phyloP scores from a whole-genome alignment of 139 green algal species.

The Tetraselmis striata region DNA sequence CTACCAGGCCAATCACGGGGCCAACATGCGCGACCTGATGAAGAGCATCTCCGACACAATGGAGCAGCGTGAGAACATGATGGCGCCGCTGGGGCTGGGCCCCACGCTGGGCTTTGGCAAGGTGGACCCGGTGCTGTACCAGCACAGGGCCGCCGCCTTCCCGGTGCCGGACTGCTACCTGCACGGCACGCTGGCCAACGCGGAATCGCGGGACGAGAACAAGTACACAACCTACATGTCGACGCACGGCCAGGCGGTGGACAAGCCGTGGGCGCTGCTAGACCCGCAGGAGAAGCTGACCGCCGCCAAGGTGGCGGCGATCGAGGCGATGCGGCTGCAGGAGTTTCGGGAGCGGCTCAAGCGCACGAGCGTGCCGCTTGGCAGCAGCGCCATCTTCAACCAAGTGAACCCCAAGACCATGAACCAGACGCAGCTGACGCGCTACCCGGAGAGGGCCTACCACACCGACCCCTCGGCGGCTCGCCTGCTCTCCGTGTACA shows the following conservation, averaged over 20 bases:
- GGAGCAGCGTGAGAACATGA: not conserved
- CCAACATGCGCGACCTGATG: not conserved
- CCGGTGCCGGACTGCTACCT: not conserved
- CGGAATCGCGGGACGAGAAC: not conserved
- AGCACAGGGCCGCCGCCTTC: not conserved
- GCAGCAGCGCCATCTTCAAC: not conserved
- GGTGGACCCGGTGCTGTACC: not conserved
- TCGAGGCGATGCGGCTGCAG: not conserved
- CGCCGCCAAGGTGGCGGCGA: not conserved
- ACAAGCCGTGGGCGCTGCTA: not conserved
- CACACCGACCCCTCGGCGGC: not conserved
- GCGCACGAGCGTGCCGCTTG: not conserved
- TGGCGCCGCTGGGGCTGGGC: not conserved
- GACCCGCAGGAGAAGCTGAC: not conserved
- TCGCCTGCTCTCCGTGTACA: not conserved
- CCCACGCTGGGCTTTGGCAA: not conserved
- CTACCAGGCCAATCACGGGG: not conserved
- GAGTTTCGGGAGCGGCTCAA: not conserved
- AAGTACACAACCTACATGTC: not conserved
- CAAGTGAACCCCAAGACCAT: not conserved
- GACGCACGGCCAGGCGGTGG: not conserved
- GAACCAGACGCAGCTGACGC: not conserved
- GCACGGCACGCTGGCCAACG: not conserved
- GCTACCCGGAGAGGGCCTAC: not conserved
- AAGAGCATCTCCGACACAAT: not conserved